Evolutionary conservation across 2,329 filamentous ascomycete species (phyloP), one percentile per base, ranked within the genome.

Genomic region (Aschersonia sp.): DNA sequence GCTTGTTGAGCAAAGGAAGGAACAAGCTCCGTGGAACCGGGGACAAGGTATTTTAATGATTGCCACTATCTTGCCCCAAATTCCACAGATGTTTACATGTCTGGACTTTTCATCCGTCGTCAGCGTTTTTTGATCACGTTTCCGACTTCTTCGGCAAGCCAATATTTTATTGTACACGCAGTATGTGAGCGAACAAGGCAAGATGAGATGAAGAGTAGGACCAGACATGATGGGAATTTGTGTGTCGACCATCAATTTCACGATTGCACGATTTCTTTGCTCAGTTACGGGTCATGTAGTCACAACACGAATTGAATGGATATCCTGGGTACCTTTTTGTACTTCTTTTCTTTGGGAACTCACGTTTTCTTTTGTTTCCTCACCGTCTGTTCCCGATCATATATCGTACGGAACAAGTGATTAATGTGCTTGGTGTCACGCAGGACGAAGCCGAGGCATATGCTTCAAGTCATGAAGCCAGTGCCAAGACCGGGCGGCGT

Each of bases 31-130:
- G 75, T 52, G 77, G 74, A 61, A 77, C 77, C 53, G 79, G 81
- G 60, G 86, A 92, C 66, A 94, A 94, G 86, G 85, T 89, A 85
- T 88, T 87, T 81, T 76, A 80, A 69, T 83, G 72, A 77, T 61
- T 56, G 57, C 64, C 60, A 59, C 61, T 65, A 59, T 55, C 61
- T 52, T 49, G 47, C 55, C 40, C 51, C 48, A 52, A 51, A 51
- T 53, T 51, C 45, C n/a, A 30, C 38, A 51, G 53, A 30, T 29
- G 28, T 31, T 49, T 42, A 45, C 44, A 12, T n/a, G 9, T 6
- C 20, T 9, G 40, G 9, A n/a, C 51, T 49, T 7, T 3, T 52
- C 31, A 50, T 48, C 50, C 52, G 53, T 55, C 51, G 55, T 53
- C 55, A 55, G 52, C 28, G 29, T 29, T 35, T 30, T 30, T n/a